Percentiles rank a stretch among this genome's conserved stretches.
Conservation (phyloP, 805 yeast species). For the Metschnikowia matae region DNA sequence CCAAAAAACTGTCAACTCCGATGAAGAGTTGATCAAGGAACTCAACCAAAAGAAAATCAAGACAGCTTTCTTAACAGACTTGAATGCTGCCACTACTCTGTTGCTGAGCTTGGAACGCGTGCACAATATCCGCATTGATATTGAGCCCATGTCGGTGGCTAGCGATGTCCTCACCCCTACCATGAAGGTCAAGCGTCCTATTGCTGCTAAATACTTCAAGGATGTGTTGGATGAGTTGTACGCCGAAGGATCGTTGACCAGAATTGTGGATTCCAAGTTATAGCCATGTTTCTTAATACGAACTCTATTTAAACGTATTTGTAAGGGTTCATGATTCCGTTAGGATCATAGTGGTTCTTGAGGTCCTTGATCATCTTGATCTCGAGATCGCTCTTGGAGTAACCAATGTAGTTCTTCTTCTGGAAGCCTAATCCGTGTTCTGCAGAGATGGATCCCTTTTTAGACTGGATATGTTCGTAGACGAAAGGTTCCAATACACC, state of each 20-base stretch:
- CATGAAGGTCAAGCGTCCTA: slow-evolving; percentile 43
- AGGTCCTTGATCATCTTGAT: slow-evolving; percentile 71
- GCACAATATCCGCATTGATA: slow-evolving; percentile 47
- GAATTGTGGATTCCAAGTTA: slow-evolving; percentile 18
- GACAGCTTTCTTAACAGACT: slow-evolving; percentile 28
- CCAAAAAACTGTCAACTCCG: background rate
- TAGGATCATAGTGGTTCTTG: slow-evolving; percentile 84
- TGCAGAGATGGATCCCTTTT: slow-evolving; percentile 88
- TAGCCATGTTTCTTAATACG: slow-evolving; percentile 2
- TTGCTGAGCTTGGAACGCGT: slow-evolving; percentile 63
- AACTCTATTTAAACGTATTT: slow-evolving; percentile 59
- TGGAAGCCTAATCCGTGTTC: slow-evolving; percentile 98
- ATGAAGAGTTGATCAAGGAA: slow-evolving; percentile 23
- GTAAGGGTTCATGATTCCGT: slow-evolving; percentile 90
- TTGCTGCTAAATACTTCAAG: slow-evolving; percentile 25
- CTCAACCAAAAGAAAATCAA: slow-evolving; percentile 29
- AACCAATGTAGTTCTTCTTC: slow-evolving; percentile 84
- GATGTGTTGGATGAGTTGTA: slow-evolving; percentile 9
- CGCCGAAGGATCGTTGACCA: slow-evolving; percentile 33
- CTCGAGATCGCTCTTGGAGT: slow-evolving; percentile 72
- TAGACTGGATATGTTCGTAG: slow-evolving; percentile 76
- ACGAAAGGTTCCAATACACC: slow-evolving; percentile 86
- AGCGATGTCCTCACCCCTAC: slow-evolving; percentile 69
- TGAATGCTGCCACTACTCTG: slow-evolving; percentile 35
- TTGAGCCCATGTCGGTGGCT: slow-evolving; percentile 61